Evolutionary conservation across 2,329 filamentous ascomycete genomes (phyloP).

Genomic region (Aureobasidium lini): DNA sequence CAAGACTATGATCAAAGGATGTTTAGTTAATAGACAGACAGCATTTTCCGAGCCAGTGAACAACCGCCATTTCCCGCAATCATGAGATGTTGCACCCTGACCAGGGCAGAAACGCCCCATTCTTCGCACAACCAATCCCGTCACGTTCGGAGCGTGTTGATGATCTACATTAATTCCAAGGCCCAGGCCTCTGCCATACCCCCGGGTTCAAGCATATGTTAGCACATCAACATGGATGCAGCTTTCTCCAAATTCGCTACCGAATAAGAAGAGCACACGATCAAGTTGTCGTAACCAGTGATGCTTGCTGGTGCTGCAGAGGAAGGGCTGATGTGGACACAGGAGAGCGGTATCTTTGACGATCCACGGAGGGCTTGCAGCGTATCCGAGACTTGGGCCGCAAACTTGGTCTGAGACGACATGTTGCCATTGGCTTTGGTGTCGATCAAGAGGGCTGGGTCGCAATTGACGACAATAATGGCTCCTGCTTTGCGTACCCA

Average conservation of each 20-base stretch:
- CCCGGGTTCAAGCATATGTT: not conserved
- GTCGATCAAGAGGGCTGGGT: conserved; percentile 25
- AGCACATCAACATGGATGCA: conserved; percentile 3
- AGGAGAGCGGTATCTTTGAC: not conserved
- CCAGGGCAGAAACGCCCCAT: not conserved
- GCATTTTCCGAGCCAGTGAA: not conserved
- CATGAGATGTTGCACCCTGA: not conserved
- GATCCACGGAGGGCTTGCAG: not conserved
- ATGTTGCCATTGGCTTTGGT: conserved; percentile 23
- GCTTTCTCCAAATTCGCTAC: not conserved
- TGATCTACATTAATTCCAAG: not conserved
- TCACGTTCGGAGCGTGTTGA: not conserved
- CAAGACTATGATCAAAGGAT: too few species aligned
- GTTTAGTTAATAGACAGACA: not conserved
- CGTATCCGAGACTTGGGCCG: conserved; percentile 12
- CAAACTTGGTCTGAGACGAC: conserved; percentile 20
- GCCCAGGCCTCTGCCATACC: not conserved
- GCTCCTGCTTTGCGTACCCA: conserved; percentile 55
- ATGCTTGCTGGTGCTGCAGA: not conserved
- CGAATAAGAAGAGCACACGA: conserved; percentile 10
- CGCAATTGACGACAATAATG: conserved; percentile 54
- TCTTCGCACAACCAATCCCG: not conserved
- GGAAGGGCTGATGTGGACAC: not conserved
- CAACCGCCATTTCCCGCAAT: not conserved
- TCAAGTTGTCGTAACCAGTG: conserved; percentile 2